Conservation (phyloP, 1,139 yeast species). For the Candida sanyaensis region DNA sequence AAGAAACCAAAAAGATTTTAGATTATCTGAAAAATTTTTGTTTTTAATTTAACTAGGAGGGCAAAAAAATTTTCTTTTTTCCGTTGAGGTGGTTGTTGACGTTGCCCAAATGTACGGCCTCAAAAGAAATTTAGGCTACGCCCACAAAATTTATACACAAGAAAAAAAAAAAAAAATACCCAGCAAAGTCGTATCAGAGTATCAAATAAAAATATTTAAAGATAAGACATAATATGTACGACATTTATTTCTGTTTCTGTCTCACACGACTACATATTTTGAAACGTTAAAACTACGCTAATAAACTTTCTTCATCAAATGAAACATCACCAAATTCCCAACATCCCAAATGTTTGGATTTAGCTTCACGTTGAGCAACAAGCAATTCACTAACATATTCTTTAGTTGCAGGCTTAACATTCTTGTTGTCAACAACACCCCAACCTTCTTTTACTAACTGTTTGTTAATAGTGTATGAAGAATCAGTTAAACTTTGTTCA, state of each 20-base stretch:
- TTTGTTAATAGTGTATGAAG: constrained; percentile 63
- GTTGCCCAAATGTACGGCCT: background rate
- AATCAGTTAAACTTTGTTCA: constrained; percentile 54
- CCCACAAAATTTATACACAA: background rate
- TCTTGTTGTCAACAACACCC: constrained; percentile 56
- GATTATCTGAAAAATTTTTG: constrained; percentile 1
- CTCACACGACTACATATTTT: background rate
- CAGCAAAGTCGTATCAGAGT: background rate
- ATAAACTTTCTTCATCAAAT: constrained; percentile 51
- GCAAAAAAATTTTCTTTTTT: background rate
- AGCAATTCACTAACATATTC: constrained; percentile 42
- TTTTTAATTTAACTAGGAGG: background rate
- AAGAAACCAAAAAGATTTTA: background rate
- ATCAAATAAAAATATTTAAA: background rate
- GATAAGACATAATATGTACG: constrained; percentile 1
- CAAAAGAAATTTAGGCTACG: background rate
- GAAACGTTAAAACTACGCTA: constrained; percentile 3
- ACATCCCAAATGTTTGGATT: constrained; percentile 59
- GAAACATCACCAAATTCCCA: constrained; percentile 84
- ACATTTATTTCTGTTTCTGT: background rate
- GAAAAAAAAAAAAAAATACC: background rate
- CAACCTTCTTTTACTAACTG: constrained; percentile 65
- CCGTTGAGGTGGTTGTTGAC: background rate
- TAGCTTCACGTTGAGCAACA: constrained; percentile 50
- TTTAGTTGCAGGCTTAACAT: constrained; percentile 34